Evolutionary conservation across 441 rosid genomes (phyloP).

Genomic region (Erodium trifolium): DNA sequence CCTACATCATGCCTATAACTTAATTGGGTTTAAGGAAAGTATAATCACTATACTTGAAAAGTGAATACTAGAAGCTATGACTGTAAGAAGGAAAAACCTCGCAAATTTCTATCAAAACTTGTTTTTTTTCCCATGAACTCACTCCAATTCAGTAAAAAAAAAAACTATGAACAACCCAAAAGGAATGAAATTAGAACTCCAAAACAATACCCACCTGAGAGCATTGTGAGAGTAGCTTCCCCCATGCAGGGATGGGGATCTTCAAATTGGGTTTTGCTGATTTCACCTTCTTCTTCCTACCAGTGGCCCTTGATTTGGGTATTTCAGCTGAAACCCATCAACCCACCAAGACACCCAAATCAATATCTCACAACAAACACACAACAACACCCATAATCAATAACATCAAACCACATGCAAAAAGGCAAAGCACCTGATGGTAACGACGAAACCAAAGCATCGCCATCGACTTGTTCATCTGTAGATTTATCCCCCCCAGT

Average conservation of each 20-base stretch:
- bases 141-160: not conserved
- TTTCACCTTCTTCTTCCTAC: slow-evolving; percentile 45
- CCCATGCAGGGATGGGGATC: slow-evolving; percentile 51
- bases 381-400: slow-evolving; percentile 4
- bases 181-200: not conserved
- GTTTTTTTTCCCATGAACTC: not conserved
- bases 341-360: slow-evolving; percentile 11
- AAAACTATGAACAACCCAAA: not conserved
- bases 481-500: slow-evolving; percentile 38
- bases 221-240: slow-evolving; percentile 79
- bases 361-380: slow-evolving; percentile 2
- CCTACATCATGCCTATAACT: not conserved
- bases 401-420: slow-evolving; percentile 17
- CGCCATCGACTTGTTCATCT: slow-evolving; percentile 28
- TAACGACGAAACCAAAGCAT: slow-evolving; percentile 39
- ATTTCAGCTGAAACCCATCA: slow-evolving; percentile 37
- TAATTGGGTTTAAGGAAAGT: not conserved
- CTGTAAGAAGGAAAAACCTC: not conserved
- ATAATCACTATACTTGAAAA: not conserved
- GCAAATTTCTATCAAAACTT: not conserved
- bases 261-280: slow-evolving; percentile 35
- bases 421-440: slow-evolving; percentile 43
- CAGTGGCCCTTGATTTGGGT: slow-evolving; percentile 37
- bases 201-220: slow-evolving; percentile 44
- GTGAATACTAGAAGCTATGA: too few species aligned